Base-by-base conservation (phyloP, 306 rosid species). In the Notholithocarpus densiflorus region DNA sequence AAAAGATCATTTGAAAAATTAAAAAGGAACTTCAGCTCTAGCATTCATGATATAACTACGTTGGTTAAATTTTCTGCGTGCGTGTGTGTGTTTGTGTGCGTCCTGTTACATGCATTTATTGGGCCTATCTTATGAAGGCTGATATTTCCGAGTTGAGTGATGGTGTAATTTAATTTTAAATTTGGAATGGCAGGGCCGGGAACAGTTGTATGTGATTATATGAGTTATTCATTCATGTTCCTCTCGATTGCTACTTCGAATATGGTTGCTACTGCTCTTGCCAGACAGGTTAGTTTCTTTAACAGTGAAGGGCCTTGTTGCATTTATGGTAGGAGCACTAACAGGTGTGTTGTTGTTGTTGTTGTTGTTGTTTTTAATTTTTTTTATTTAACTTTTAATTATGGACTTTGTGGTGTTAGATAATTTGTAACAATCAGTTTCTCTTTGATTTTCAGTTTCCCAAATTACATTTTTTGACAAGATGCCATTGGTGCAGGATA, bases 221-320 rank as follows among this genome's bases (percentile, higher is more conserved):
- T 85, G 83, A 84, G 95, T 84, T 92, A 88, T 15, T 75, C 73
- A 64, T 94, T 94, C 89, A 94, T 94, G 98, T 94, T 94, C 82
- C 97, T 94, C 59, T 89, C 97, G 0, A 74, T 94, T 75, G 94
- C 98, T 6, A 94, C 98, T 81, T 94, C 98, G 5, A 94, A 94
- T 82, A 91, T 94, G 97, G 95, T 94, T 59, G 97, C 98, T 66
- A 92, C 97, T 55, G 88, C 97, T 68, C 92, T 92, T 70, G 98
- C 97, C 48, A 86, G 60, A 82, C 84, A 82, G 97, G 98, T 94
- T 80, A 18, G 77, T 75, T 71, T 68, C 81, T 55, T 29, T 66
- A 5, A 11, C 57, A 34, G 82, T 31, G 60, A 73, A 54, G 60
- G 66, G n/a, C 51, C 56, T 73, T 29, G 65, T 73, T 55, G 19